Evolutionary conservation across 2,329 filamentous ascomycete species (phyloP).

Genomic region (Penicillium sp.): DNA sequence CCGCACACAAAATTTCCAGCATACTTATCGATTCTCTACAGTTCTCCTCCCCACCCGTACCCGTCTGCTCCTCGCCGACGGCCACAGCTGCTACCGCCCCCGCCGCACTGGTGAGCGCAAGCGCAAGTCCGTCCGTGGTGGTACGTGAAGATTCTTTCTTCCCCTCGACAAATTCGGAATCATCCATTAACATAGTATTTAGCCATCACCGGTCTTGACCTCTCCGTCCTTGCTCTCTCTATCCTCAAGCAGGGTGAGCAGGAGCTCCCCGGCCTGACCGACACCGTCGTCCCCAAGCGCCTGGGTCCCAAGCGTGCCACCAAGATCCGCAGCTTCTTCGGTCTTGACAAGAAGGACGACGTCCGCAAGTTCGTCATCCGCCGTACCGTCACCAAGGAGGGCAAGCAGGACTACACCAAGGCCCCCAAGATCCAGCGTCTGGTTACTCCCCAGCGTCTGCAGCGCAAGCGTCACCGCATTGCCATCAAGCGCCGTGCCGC

Average conservation of each 20-base stretch:
- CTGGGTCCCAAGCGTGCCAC: slow-evolving; percentile 99
- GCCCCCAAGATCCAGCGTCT: slow-evolving; percentile 99
- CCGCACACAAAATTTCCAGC: slow-evolving; percentile 1
- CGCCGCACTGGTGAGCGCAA: slow-evolving; percentile 98
- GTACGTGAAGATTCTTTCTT: slow-evolving; percentile 26
- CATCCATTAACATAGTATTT: slow-evolving; percentile 12
- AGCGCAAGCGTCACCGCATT: slow-evolving; percentile 98
- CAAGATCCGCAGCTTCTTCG: slow-evolving; percentile 99
- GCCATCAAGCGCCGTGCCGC: slow-evolving; percentile 97
- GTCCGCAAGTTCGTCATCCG: slow-evolving; percentile 99
- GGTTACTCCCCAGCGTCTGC: slow-evolving; percentile 97
- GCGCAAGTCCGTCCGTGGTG: slow-evolving; percentile 95
- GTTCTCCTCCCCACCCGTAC: slow-evolving; percentile 93
- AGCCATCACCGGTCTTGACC: slow-evolving; percentile 96
- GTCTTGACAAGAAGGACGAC: slow-evolving; percentile 99
- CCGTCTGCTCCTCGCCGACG: slow-evolving; percentile 89
- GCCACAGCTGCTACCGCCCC: slow-evolving; percentile 98
- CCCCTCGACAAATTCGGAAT: background rate
- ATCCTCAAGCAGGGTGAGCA: slow-evolving; percentile 97
- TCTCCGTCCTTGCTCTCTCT: slow-evolving; percentile 89
- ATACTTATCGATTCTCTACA: slow-evolving; percentile 46
- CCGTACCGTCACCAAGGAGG: slow-evolving; percentile 94
- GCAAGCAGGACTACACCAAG: slow-evolving; percentile 99
- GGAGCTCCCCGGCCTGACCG: slow-evolving; percentile 94
- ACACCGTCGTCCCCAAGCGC: slow-evolving; percentile 97